Percentiles rank a stretch among this genome's conserved stretches.
Conservation (phyloP, 2,329 filamentous ascomycete species). For the Exophiala mesophila region DNA sequence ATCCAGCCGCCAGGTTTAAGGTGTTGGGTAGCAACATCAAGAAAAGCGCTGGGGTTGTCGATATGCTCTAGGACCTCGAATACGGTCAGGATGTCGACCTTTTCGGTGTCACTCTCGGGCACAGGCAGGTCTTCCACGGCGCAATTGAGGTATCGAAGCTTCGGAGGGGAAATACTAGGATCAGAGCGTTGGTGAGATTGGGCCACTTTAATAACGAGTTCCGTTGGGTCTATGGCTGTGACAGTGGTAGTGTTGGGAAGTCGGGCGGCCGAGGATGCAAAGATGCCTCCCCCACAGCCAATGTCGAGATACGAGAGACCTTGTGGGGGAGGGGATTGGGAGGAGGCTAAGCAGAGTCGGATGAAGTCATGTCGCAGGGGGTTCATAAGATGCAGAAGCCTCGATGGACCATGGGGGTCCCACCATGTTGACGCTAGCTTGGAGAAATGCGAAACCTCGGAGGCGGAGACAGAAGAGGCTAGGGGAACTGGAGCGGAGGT, state of each 20-base stretch:
- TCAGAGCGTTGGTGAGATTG: constrained; percentile 69
- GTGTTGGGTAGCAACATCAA: constrained; percentile 66
- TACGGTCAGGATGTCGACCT: constrained; percentile 74
- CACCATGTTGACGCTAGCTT: constrained; percentile 92
- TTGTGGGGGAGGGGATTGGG: constrained; percentile 26
- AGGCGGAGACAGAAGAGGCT: constrained; percentile 70
- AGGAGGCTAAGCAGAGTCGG: constrained; percentile 55
- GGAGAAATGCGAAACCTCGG: constrained; percentile 92
- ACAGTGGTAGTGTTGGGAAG: constrained; percentile 38
- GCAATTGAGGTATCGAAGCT: constrained; percentile 68
- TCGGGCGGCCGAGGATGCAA: constrained; percentile 64
- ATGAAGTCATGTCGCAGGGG: constrained; percentile 94
- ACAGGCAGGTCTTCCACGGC: constrained; percentile 64
- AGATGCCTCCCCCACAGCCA: constrained; percentile 94
- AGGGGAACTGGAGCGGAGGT: not conserved
- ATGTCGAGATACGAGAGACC: constrained; percentile 69
- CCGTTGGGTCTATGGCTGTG: constrained; percentile 43
- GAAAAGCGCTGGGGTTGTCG: constrained; percentile 66
- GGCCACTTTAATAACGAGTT: constrained; percentile 56
- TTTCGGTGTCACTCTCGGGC: constrained; percentile 9
- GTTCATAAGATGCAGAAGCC: constrained; percentile 96
- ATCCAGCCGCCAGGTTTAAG: constrained; percentile 91
- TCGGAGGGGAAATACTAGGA: constrained; percentile 55
- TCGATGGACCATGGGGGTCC: constrained; percentile 89
- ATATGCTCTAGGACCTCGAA: constrained; percentile 98